Evolutionary conservation across 306 rosid genomes (phyloP).

Genomic region (Cicer bijugum): DNA sequence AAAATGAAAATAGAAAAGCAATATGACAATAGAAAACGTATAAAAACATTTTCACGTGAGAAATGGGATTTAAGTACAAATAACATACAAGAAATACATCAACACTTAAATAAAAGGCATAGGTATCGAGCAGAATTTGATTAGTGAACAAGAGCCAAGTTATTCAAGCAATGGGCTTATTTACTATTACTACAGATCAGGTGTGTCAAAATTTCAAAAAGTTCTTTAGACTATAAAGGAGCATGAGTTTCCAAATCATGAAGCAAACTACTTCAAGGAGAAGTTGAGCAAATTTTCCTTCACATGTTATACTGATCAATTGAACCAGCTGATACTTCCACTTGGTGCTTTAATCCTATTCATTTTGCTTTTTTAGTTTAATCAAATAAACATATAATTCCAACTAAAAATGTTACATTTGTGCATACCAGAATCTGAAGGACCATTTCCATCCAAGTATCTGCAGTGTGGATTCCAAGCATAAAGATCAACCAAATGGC

Average conservation of each 20-base stretch:
- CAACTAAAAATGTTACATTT: conserved; percentile 11
- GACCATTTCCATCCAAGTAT: conserved; percentile 84
- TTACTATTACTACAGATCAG: conserved; percentile 13
- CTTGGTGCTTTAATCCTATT: conserved; percentile 15
- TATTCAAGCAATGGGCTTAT: conserved; percentile 31
- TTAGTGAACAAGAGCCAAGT: conserved; percentile 32
- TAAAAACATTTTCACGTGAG: conserved; percentile 31
- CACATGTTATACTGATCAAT: not conserved
- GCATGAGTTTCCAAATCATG: conserved; percentile 18
- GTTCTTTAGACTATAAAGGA: conserved; percentile 18
- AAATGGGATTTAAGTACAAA: conserved; percentile 11
- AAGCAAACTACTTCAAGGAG: conserved; percentile 6
- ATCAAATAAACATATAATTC: conserved; percentile 31
- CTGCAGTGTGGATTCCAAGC: conserved; percentile 97
- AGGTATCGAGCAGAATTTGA: not conserved
- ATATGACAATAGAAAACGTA: conserved; percentile 5
- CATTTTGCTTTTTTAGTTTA: conserved; percentile 13
- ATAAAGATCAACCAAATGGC: conserved; percentile 88
- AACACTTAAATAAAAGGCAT: conserved; percentile 6
- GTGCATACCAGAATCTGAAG: conserved; percentile 66
- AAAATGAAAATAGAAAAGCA: conserved; percentile 39
- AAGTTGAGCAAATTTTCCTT: conserved; percentile 24
- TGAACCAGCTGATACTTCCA: conserved; percentile 14
- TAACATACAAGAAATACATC: not conserved
- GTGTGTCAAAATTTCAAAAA: conserved; percentile 30